A percentile compares a stretch with the other conserved stretches of the same genome.
phyloP scores from a whole-genome alignment of 164 flowering plant genomes.

The Piper betle region DNA sequence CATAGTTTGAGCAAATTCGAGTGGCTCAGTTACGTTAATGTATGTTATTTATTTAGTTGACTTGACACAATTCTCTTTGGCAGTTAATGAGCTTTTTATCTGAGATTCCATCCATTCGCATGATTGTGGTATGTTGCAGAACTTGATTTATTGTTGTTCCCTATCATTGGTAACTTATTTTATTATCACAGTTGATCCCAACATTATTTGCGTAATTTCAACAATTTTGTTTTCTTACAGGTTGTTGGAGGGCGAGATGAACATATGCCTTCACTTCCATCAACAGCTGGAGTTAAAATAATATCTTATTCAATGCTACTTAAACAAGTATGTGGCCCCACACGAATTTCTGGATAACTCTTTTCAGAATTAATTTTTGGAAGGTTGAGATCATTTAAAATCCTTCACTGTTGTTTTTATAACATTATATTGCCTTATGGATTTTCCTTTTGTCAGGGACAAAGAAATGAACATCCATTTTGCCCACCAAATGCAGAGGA shows the following conservation, averaged over 20 bases:
- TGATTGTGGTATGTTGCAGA: slow-evolving; percentile 57
- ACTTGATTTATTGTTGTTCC: background rate
- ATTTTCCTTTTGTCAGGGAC: slow-evolving; percentile 29
- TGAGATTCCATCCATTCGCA: slow-evolving; percentile 64
- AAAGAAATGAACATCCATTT: slow-evolving; percentile 51
- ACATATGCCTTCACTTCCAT: slow-evolving; percentile 59
- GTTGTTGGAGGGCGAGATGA: slow-evolving; percentile 80
- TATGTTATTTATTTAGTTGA: background rate
- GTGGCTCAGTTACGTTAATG: background rate
- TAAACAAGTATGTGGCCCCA: slow-evolving; percentile 39
- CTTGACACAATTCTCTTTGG: slow-evolving; percentile 8
- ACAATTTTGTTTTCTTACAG: slow-evolving; percentile 16
- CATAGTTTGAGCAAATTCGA: background rate
- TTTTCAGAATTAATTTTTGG: background rate
- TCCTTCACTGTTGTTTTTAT: background rate
- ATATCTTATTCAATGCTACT: slow-evolving; percentile 55
- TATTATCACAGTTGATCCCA: too few species aligned
- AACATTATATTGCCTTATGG: background rate
- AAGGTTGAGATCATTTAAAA: background rate
- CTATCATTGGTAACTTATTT: background rate
- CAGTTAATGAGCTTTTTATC: slow-evolving; percentile 77
- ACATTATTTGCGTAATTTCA: background rate
- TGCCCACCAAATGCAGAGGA: slow-evolving; percentile 84
- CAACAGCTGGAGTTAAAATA: slow-evolving; percentile 49
- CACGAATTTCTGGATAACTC: background rate